Conservation (phyloP, 768 basidiomycete species). For the Pleurotus giganteus region DNA sequence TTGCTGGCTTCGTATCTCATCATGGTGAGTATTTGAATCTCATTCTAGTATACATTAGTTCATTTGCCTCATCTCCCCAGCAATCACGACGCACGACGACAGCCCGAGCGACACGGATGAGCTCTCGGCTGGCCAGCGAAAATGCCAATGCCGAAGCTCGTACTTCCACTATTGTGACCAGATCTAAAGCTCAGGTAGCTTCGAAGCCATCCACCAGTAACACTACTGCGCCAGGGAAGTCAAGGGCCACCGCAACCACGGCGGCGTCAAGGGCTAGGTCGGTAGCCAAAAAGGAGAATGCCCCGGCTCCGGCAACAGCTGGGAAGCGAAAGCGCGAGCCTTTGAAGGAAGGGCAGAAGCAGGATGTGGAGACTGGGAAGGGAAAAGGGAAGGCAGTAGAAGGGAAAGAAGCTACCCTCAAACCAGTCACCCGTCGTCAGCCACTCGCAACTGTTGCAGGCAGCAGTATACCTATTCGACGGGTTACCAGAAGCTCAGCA, state of each 20-base stretch:
- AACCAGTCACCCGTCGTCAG: constrained; percentile 34
- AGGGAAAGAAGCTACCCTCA: constrained; percentile 17
- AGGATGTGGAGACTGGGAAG: constrained; percentile 27
- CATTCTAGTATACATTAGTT: too few relatives aligned
- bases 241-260: constrained; percentile 1
- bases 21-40: not conserved
- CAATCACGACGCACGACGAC: constrained; percentile 2
- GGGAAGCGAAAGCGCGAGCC: constrained; percentile 3
- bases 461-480: constrained; percentile 13
- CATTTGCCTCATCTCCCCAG: not conserved
- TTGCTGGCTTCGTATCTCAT: too few relatives aligned
- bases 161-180: not conserved
- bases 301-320: not conserved
- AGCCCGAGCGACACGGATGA: constrained; percentile 2
- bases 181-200: constrained; percentile 5
- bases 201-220: not conserved
- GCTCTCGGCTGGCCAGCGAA: constrained; percentile 4
- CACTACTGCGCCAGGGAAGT: not conserved
- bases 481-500: constrained; percentile 2
- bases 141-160: not conserved
- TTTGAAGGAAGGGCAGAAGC: not conserved
- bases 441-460: constrained; percentile 36
- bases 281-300: constrained; percentile 14
- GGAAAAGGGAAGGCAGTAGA: constrained; percentile 45
- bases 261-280: constrained; percentile 1